These are phyloP conservation scores for Globisporangium spiculum DNA, from an alignment of 352 stramenopile genomes.

Conservation along the genomic window DNA sequence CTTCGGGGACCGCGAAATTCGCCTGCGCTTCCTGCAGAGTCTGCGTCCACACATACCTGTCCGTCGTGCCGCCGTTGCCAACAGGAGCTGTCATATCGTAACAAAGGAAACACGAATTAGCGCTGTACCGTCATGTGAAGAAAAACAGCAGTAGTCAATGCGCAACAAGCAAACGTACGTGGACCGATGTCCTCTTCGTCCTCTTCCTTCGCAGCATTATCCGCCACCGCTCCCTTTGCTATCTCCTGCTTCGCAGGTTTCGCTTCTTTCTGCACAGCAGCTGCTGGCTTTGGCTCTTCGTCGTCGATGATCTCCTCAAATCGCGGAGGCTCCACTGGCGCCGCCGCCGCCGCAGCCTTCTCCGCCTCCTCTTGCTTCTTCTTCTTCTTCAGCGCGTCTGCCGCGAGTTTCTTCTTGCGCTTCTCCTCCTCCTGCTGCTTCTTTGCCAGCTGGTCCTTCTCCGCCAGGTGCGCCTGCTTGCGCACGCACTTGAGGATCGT, in stretches of 20 bases:
- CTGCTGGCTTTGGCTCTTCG: slow-evolving; percentile 16
- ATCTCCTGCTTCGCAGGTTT: slow-evolving; percentile 23
- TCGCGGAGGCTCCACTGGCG: slow-evolving; percentile 35
- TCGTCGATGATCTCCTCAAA: slow-evolving; percentile 86
- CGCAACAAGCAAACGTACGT: slow-evolving; percentile 31
- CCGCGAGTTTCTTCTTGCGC: slow-evolving; percentile 52
- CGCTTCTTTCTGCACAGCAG: not conserved
- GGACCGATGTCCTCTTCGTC: slow-evolving; percentile 66
- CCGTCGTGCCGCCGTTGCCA: slow-evolving; percentile 91
- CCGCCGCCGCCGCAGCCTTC: slow-evolving; percentile 23
- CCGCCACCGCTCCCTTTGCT: slow-evolving; percentile 17
- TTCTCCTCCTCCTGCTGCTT: slow-evolving; percentile 84
- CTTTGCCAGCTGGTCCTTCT: slow-evolving; percentile 75
- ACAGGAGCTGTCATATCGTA: slow-evolving; percentile 49
- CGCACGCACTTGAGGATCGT: slow-evolving; percentile 88
- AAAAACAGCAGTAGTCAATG: not conserved
- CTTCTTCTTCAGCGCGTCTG: slow-evolving; percentile 43
- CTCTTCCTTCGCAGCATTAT: slow-evolving; percentile 39
- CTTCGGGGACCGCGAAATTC: slow-evolving; percentile 89
- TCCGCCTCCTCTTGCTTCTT: slow-evolving; percentile 44
- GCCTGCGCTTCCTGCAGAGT: slow-evolving; percentile 95
- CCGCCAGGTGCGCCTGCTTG: slow-evolving; percentile 88
- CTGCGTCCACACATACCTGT: slow-evolving; percentile 98
- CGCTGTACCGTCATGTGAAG: not conserved
- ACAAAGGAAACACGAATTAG: not conserved